Percentiles rank a stretch among this genome's conserved stretches.
Evolutionary conservation across 805 yeast species (phyloP).

Genomic region (Sporopachydermia lactativora): DNA sequence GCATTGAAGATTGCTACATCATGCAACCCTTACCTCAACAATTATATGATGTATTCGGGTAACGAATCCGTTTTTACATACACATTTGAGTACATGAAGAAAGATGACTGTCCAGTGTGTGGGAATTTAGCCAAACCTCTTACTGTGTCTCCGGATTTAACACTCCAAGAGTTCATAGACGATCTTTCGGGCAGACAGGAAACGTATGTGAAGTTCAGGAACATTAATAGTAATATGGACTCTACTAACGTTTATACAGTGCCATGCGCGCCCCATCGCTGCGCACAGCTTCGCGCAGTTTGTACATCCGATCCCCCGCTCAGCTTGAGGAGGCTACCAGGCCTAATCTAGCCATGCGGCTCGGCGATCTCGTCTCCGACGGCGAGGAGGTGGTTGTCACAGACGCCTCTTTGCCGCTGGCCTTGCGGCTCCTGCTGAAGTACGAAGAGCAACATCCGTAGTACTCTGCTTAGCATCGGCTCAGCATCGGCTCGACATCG

Average conservation of each 20-base stretch:
- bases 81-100: slow-evolving; percentile 48
- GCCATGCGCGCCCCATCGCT: slow-evolving; percentile 32
- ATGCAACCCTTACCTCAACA: slow-evolving; percentile 49
- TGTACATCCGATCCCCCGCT: slow-evolving; percentile 36
- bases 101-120: slow-evolving; percentile 64
- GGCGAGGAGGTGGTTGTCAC: slow-evolving; percentile 41
- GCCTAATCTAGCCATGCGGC: slow-evolving; percentile 24
- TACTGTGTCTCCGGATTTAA: slow-evolving; percentile 12
- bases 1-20: slow-evolving; percentile 67
- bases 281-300: slow-evolving; percentile 22
- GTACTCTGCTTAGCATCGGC: too few relatives aligned
- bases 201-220: slow-evolving; percentile 12
- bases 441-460: too few relatives aligned
- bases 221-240: not conserved
- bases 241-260: slow-evolving; percentile 5
- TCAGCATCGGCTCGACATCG: too few relatives aligned
- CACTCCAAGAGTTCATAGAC: slow-evolving; percentile 30
- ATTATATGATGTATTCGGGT: slow-evolving; percentile 83
- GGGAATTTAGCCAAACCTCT: slow-evolving; percentile 25
- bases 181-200: slow-evolving; percentile 18
- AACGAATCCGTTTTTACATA: slow-evolving; percentile 65
- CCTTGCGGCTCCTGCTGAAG: slow-evolving; percentile 16
- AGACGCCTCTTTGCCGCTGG: slow-evolving; percentile 36
- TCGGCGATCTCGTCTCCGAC: slow-evolving; percentile 23
- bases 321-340: slow-evolving; percentile 30